Evolutionary conservation across 148 eudicot genomes (phyloP), one percentile per base, ranked within the genome.

Genomic region (Rheum nobile): DNA sequence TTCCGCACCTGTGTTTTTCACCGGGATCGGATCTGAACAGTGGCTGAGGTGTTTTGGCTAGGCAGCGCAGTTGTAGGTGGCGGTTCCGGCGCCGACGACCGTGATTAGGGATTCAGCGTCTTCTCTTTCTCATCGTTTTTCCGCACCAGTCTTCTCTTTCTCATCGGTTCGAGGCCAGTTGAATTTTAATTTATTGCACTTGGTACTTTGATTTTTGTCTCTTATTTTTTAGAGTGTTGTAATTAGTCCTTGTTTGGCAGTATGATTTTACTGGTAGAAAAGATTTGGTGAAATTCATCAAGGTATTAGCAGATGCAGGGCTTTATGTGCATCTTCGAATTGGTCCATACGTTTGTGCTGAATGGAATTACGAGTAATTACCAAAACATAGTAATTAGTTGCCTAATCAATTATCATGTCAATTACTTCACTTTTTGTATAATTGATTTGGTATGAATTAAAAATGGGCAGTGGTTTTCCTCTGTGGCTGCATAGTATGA

Each of bases 281-380:
- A 48, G 98, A 93, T 82, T 77, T 93, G 83, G 94, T 93, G 50
- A 89, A 89, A 68, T 94, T 94, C n/a, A n/a, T n/a, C n/a, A n/a
- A n/a, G n/a, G n/a, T n/a, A n/a, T n/a, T n/a, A n/a, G n/a, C n/a
- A n/a, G n/a, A n/a, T n/a, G n/a, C n/a, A n/a, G n/a, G n/a, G n/a
- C n/a, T n/a, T n/a, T n/a, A n/a, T n/a, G n/a, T 80, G 74, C 89
- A 89, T 80, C 83, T 94, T 0, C 83, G 98, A 48, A 94, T 94
- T 34, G 97, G 97, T 37, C 97, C 97, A 42, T 91, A 91, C 63
- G 96, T 82, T 8, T 94, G 98, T 63, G 97, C 98, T 43, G 98
- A 93, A 80, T 93, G 98, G 98, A 93, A 90, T 74, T 93, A 90
- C 54, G 98, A 96, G 98, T 93, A 81, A 75, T n/a, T n/a, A n/a